A percentile compares a stretch with the other conserved stretches of the same genome.
These are phyloP conservation scores for Sclerotinia glacialis DNA, from an alignment of 2,329 filamentous ascomycete genomes.

Conservation along the genomic window DNA sequence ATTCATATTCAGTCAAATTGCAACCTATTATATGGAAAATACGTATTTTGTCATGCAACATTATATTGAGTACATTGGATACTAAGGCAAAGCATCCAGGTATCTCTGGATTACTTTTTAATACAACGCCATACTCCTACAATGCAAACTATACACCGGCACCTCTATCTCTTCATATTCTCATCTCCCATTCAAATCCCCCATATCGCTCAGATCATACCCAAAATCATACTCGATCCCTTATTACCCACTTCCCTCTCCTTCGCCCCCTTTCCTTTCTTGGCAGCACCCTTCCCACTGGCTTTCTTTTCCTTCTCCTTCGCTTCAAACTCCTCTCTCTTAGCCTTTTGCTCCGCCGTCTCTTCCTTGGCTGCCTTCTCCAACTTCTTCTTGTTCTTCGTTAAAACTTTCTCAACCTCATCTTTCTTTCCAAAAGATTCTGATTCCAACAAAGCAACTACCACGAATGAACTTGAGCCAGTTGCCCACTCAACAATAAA, in stretches of 20 bases:
- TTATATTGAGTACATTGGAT: conserved; percentile 15
- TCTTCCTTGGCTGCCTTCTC: conserved; percentile 63
- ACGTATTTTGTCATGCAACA: conserved; percentile 2
- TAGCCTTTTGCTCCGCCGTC: conserved; percentile 53
- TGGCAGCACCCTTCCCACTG: conserved; percentile 42
- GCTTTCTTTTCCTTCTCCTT: conserved; percentile 40
- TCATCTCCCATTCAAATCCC: not conserved
- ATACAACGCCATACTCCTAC: conserved; percentile 12
- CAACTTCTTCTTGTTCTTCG: conserved; percentile 69
- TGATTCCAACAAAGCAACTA: conserved; percentile 77
- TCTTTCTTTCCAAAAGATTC: conserved; percentile 64
- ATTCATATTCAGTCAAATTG: not conserved
- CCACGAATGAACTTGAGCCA: conserved; percentile 79
- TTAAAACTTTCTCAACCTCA: conserved; percentile 66
- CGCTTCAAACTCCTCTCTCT: conserved; percentile 46
- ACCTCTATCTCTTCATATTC: not conserved
- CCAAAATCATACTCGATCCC: conserved; percentile 59
- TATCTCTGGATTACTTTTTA: conserved; percentile 15
- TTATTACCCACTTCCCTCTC: conserved; percentile 55
- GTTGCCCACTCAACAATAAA: conserved; percentile 80
- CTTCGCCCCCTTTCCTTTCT: conserved; percentile 45
- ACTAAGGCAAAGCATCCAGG: conserved; percentile 4
- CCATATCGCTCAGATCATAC: conserved; percentile 54
- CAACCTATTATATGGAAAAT: not conserved
- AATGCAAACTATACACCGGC: not conserved